Evolutionary conservation across 805 yeast genomes (phyloP).

Genomic region (Tetrapisispora pingtungensis): DNA sequence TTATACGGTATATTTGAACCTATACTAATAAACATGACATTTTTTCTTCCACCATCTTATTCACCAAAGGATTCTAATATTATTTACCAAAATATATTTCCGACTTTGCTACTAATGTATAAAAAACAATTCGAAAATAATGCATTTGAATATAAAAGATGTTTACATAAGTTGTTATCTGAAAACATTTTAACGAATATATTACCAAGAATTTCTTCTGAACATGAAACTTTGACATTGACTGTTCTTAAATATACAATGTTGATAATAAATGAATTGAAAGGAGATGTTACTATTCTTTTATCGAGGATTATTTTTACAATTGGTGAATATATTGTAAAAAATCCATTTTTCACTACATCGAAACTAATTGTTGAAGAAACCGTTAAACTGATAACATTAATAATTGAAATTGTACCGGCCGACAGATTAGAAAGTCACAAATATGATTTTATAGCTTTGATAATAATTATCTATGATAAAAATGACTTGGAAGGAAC

Average conservation of each 20-base stretch:
- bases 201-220: conserved; percentile 19
- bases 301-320: conserved; percentile 20
- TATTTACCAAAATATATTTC: conserved; percentile 15
- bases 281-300: conserved; percentile 8
- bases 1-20: conserved; percentile 21
- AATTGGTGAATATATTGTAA: conserved; percentile 22
- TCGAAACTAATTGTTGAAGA: conserved; percentile 10
- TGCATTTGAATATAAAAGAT: conserved; percentile 4
- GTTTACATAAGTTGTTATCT: conserved; percentile 14
- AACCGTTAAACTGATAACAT: conserved; percentile 7
- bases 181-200: conserved; percentile 19
- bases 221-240: conserved; percentile 13
- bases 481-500: conserved; percentile 23
- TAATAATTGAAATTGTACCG: conserved; percentile 9
- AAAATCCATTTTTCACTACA: conserved; percentile 22
- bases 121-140: conserved; percentile 8
- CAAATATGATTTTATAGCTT: conserved; percentile 18
- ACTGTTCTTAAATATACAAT: conserved; percentile 6
- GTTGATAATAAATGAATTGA: conserved; percentile 4
- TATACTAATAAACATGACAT: conserved; percentile 17
- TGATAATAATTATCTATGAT: conserved; percentile 13
- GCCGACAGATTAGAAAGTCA: conserved; percentile 17
- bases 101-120: conserved; percentile 17
- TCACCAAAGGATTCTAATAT: conserved; percentile 9
- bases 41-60: conserved; percentile 22